A percentile compares a stretch with the other conserved stretches of the same genome.
Conservation (phyloP, 164 flowering plant species). For the Cinnamomum chago region DNA sequence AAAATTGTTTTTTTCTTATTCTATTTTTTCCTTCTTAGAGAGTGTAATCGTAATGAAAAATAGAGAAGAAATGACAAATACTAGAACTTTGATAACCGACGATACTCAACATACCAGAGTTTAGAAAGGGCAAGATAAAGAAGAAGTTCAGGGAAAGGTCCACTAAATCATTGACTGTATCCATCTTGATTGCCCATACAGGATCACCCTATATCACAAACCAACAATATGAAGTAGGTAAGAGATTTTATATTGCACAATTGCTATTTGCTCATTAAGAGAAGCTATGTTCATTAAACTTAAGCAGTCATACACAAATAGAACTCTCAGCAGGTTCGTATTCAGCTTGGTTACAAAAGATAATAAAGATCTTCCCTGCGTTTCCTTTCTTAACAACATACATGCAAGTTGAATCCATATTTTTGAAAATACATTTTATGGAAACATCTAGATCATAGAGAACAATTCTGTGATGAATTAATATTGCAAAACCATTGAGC, state of each 20-base stretch:
- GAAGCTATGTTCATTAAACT: neutral
- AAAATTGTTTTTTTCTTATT: too few relatives aligned
- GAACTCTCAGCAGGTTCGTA: neutral
- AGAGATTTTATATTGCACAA: neutral
- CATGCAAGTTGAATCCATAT: too few relatives aligned
- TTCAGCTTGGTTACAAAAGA: neutral
- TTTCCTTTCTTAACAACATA: neutral
- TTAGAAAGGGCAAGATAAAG: slow-evolving; percentile 73
- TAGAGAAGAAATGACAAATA: neutral
- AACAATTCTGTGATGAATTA: too few relatives aligned
- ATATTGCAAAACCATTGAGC: too few relatives aligned
- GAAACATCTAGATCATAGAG: too few relatives aligned
- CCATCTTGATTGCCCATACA: slow-evolving; percentile 88
- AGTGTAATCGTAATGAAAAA: neutral
- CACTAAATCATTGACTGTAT: slow-evolving; percentile 59
- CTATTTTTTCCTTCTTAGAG: neutral
- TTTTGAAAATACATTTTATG: too few relatives aligned
- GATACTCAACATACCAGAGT: slow-evolving; percentile 50
- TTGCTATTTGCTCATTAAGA: neutral
- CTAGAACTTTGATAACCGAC: neutral
- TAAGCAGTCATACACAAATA: neutral
- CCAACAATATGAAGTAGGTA: neutral
- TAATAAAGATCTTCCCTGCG: neutral
- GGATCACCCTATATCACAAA: slow-evolving; percentile 81
- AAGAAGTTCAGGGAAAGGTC: slow-evolving; percentile 96